Percentiles rank a stretch among this genome's conserved stretches.
These are phyloP conservation scores for Tetrapisispora nanseiensis DNA, from an alignment of 805 yeast species.

Conservation along the genomic window DNA sequence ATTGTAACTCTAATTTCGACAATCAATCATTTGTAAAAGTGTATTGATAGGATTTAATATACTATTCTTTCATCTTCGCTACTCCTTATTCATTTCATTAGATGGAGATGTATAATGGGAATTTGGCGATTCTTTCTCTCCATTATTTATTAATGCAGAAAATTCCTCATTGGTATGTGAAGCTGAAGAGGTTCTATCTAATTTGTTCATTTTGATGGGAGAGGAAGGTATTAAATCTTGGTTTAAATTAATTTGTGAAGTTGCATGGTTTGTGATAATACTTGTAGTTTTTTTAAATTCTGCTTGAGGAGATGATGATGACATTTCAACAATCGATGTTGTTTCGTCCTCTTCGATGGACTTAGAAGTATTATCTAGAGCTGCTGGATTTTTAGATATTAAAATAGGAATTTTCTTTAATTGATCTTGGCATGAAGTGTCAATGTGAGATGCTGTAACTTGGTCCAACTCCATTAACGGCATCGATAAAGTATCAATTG, in stretches of 20 bases:
- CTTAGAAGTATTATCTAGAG: not conserved
- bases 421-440: constrained; percentile 24
- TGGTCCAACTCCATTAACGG: constrained; percentile 27
- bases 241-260: constrained; percentile 7
- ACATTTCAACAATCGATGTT: not conserved
- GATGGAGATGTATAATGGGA: not conserved
- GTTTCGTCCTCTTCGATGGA: not conserved
- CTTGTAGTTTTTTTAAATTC: not conserved
- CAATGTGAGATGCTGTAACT: constrained; percentile 4
- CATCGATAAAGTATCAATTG: constrained; percentile 27
- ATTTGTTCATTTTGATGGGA: constrained; percentile 23
- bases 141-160: not conserved
- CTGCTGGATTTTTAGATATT: constrained; percentile 1
- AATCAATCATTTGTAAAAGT: too few species aligned
- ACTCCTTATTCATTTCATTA: not conserved
- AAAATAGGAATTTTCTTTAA: constrained; percentile 23
- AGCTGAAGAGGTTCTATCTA: constrained; percentile 4
- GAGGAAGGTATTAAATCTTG: constrained; percentile 26
- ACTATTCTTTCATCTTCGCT: too few species aligned
- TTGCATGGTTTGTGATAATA: not conserved
- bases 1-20: too few species aligned
- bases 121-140: not conserved
- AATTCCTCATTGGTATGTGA: not conserved
- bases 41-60: too few species aligned
- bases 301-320: not conserved